Conservation (phyloP, 1,139 yeast genomes). For the Tardiomyces digboiensis region DNA sequence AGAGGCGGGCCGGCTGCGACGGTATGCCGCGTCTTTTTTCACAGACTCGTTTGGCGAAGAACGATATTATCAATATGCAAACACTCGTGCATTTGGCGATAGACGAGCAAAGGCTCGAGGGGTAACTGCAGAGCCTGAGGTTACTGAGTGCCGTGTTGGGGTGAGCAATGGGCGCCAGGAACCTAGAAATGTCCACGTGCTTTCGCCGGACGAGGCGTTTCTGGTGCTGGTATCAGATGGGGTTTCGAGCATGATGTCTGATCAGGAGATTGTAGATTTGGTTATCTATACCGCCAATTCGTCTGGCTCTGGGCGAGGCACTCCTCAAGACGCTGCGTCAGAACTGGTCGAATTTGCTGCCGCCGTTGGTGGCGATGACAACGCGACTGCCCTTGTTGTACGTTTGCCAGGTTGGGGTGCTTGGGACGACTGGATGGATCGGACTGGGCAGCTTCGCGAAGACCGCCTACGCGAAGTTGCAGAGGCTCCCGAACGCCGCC, state of each 20-base stretch:
- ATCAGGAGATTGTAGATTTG: conserved; percentile 87
- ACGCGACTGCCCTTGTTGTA: conserved; percentile 81
- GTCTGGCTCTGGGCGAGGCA: conserved; percentile 59
- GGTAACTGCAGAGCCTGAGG: conserved; percentile 87
- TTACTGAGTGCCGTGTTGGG: conserved; percentile 57
- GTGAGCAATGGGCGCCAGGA: conserved; percentile 13
- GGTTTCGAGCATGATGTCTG: conserved; percentile 66
- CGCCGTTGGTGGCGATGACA: conserved; percentile 87
- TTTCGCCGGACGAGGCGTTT: conserved; percentile 69
- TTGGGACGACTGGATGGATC: conserved; percentile 67
- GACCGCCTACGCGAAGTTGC: conserved; percentile 48
- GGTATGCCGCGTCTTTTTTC: conserved; percentile 63
- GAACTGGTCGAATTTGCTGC: conserved; percentile 81
- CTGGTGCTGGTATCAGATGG: conserved; percentile 79
- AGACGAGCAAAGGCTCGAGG: conserved; percentile 71
- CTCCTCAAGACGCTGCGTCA: conserved; percentile 79
- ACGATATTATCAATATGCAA: conserved; percentile 75
- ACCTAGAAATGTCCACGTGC: conserved; percentile 12
- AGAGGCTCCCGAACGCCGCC: background rate
- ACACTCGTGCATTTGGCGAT: conserved; percentile 93
- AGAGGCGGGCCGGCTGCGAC: conserved; percentile 63
- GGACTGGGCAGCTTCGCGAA: conserved; percentile 77
- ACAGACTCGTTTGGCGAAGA: conserved; percentile 94
- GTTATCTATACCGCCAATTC: conserved; percentile 62
- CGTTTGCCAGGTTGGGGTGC: conserved; percentile 87